These are phyloP conservation scores for Boletus rubroflammeus DNA, from an alignment of 768 basidiomycete species.

Conservation along the genomic window DNA sequence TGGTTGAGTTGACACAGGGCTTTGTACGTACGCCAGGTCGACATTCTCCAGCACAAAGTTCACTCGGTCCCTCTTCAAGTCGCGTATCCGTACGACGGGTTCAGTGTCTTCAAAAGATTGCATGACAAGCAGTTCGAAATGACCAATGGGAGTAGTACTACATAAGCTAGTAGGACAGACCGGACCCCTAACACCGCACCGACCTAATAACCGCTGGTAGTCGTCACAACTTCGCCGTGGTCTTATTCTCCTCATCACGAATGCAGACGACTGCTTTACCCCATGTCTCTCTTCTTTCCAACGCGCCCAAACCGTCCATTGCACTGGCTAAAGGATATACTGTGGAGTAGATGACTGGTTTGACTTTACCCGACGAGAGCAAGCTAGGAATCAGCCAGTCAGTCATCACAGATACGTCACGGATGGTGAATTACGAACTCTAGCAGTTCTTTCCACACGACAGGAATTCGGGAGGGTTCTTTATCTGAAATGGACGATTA, in stretches of 20 bases:
- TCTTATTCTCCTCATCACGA: constrained; percentile 42
- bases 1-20: not conserved
- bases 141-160: not conserved
- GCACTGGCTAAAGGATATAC: constrained; percentile 67
- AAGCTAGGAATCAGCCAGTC: constrained; percentile 41
- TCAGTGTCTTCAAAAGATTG: constrained; percentile 42
- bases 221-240: constrained; percentile 41
- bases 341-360: constrained; percentile 67
- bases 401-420: not conserved
- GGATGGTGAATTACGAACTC: constrained; percentile 38
- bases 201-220: no score
- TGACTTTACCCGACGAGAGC: constrained; percentile 59
- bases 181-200: constrained; percentile 24
- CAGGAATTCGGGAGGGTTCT: constrained; percentile 59
- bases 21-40: constrained; percentile 76
- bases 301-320: constrained; percentile 62
- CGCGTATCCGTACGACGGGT: constrained; percentile 77
- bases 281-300: constrained; percentile 87
- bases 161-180: not conserved
- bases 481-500: constrained; percentile 40
- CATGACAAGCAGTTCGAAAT: constrained; percentile 22
- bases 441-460: constrained; percentile 72
- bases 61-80: constrained; percentile 79
- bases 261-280: constrained; percentile 80
- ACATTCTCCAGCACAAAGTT: constrained; percentile 95